These are phyloP conservation scores for Candida sanyaensis DNA, from an alignment of 1,139 yeast genomes.

Conservation along the genomic window DNA sequence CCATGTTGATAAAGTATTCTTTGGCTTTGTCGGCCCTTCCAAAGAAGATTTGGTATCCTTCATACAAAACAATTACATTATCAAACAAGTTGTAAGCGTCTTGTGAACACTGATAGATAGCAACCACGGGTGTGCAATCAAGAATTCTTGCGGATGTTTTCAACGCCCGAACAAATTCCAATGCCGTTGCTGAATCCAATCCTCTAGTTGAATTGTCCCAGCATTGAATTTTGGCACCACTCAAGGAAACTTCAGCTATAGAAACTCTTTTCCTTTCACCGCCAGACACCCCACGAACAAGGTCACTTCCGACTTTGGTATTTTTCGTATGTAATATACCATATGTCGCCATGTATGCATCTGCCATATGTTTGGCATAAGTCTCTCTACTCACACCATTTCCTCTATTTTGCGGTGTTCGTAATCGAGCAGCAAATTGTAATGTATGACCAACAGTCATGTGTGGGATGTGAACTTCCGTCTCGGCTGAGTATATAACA, in stretches of 20 bases:
- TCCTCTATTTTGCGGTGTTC: constrained; percentile 44
- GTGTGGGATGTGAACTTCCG: constrained; percentile 56
- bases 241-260: constrained; percentile 42
- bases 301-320: constrained; percentile 40
- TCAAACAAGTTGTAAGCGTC: constrained; percentile 56
- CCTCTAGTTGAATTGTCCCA: constrained; percentile 70
- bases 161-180: constrained; percentile 71
- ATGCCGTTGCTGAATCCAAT: constrained; percentile 60
- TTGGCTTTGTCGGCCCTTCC: constrained; percentile 70
- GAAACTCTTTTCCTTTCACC: constrained; percentile 50
- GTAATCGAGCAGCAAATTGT: constrained; percentile 42
- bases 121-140: constrained; percentile 65
- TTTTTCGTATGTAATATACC: constrained; percentile 38
- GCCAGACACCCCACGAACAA: constrained; percentile 42
- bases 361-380: constrained; percentile 45
- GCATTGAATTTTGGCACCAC: constrained; percentile 47
- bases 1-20: constrained; percentile 48
- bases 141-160: constrained; percentile 62
- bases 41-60: constrained; percentile 75
- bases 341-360: constrained; percentile 45
- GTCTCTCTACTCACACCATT: constrained; percentile 33
- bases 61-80: constrained; percentile 70
- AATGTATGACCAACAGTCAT: constrained; percentile 54
- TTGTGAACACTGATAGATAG: constrained; percentile 61
- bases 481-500: constrained; percentile 53